These are phyloP conservation scores for Globisporangium splendens DNA, from an alignment of 352 stramenopile genomes.

Conservation along the genomic window DNA sequence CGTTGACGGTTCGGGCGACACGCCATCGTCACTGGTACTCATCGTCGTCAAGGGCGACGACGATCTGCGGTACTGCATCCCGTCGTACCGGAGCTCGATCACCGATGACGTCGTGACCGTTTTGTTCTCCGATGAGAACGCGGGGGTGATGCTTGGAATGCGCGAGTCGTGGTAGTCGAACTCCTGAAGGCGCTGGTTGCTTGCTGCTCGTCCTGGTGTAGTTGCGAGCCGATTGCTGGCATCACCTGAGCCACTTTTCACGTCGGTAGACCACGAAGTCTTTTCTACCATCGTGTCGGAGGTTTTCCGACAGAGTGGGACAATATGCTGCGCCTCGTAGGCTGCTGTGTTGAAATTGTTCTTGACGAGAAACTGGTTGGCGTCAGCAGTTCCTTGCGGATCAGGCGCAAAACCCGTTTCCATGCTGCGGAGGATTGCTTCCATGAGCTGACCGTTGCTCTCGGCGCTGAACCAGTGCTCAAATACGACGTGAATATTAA, in stretches of 20 bases:
- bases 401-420: conserved; percentile 56
- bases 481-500: conserved; percentile 67
- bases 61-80: conserved; percentile 4
- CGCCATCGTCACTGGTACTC: conserved; percentile 3
- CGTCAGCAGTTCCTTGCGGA: conserved; percentile 37
- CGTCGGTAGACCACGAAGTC: not conserved
- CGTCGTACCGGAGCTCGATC: conserved; percentile 15
- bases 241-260: not conserved
- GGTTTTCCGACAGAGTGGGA: not conserved
- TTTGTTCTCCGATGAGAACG: not conserved
- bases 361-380: conserved; percentile 62
- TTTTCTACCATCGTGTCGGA: conserved; percentile 2
- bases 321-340: not conserved
- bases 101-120: not conserved
- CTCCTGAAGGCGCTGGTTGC: not conserved
- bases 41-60: conserved; percentile 1
- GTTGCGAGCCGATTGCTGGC: not conserved
- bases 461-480: conserved; percentile 59
- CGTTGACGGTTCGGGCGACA: conserved; percentile 13
- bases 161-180: conserved; percentile 7
- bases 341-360: conserved; percentile 16
- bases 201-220: not conserved
- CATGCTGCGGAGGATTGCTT: conserved; percentile 67
- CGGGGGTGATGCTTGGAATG: not conserved
- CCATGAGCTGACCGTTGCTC: conserved; percentile 50